A percentile compares a stretch with the other conserved stretches of the same genome.
Evolutionary conservation across 129 eudicot species (phyloP).

Genomic region (Gnaphalium uliginosum): DNA sequence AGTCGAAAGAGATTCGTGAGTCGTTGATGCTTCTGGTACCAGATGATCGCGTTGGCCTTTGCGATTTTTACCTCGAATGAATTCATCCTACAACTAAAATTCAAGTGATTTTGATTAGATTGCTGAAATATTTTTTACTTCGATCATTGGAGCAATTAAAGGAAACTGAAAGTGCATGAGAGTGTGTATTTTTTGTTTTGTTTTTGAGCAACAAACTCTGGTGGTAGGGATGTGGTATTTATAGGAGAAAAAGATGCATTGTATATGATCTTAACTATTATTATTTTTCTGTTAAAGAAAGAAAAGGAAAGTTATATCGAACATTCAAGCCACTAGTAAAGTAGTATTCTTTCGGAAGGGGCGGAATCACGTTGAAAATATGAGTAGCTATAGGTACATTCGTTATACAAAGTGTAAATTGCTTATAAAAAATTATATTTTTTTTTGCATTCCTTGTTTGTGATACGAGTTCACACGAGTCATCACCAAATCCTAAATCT

Average conservation of each 20-base stretch:
- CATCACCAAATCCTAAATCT: too few relatives aligned
- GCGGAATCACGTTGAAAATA: too few relatives aligned
- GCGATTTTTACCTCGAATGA: conserved; percentile 55
- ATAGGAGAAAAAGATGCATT: not conserved
- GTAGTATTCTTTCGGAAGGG: too few relatives aligned
- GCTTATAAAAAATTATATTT: too few relatives aligned
- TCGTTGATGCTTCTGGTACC: conserved; percentile 36
- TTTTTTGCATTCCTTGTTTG: too few relatives aligned
- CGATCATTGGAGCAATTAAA: conserved; percentile 32
- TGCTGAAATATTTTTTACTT: conserved; percentile 23
- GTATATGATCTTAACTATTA: too few relatives aligned
- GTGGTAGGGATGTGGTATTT: conserved; percentile 23
- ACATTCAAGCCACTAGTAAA: too few relatives aligned
- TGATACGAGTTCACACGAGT: too few relatives aligned
- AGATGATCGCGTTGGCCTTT: conserved; percentile 53
- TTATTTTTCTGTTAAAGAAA: too few relatives aligned
- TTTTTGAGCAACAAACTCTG: not conserved
- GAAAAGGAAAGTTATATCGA: too few relatives aligned
- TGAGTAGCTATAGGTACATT: too few relatives aligned
- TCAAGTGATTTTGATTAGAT: conserved; percentile 9
- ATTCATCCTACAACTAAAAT: conserved; percentile 53
- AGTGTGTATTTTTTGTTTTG: conserved; percentile 8
- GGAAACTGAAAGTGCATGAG: conserved; percentile 3
- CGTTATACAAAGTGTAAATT: too few relatives aligned
- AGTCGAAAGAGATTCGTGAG: conserved; percentile 56